Conservation (phyloP, 2,329 filamentous ascomycete genomes). For the Trichoderma arundinaceum region DNA sequence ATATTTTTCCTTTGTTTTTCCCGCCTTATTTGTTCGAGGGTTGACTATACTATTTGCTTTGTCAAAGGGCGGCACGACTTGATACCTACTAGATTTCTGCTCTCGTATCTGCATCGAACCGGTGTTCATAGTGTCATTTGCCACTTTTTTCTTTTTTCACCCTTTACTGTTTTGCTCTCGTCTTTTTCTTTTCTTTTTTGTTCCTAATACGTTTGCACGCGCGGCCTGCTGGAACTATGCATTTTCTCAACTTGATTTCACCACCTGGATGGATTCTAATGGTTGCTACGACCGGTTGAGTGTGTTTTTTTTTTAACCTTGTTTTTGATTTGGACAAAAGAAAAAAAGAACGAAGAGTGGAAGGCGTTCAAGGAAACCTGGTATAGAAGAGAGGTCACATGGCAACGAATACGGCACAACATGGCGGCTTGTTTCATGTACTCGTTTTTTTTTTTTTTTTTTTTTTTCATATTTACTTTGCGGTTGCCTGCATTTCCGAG, state of each 20-base stretch:
- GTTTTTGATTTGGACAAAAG: slow-evolving; percentile 29
- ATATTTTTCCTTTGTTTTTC: slow-evolving; percentile 17
- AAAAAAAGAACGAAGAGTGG: slow-evolving; percentile 26
- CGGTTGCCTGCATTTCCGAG: slow-evolving; percentile 17
- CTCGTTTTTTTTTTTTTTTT: slow-evolving; percentile 1
- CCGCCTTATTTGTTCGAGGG: slow-evolving; percentile 15
- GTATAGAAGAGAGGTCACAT: slow-evolving; percentile 35
- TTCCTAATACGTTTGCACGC: slow-evolving; percentile 9
- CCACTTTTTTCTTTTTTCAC: slow-evolving; percentile 30
- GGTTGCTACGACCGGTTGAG: slow-evolving; percentile 27
- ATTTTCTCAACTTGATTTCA: slow-evolving; percentile 20
- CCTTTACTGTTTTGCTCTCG: slow-evolving; percentile 27
- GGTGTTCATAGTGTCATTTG: slow-evolving; percentile 38
- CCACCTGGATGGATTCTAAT: slow-evolving; percentile 24
- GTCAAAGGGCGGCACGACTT: slow-evolving; percentile 32
- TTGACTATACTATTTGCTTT: slow-evolving; percentile 32
- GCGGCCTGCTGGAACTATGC: slow-evolving; percentile 9
- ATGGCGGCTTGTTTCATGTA: slow-evolving; percentile 30
- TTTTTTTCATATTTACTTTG: slow-evolving; percentile 11
- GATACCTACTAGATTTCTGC: slow-evolving; percentile 37
- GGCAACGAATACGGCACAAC: slow-evolving; percentile 32
- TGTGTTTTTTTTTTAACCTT: slow-evolving; percentile 33
- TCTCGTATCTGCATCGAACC: slow-evolving; percentile 38
- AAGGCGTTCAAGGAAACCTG: slow-evolving; percentile 33
- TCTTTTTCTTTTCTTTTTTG: slow-evolving; percentile 20